Conservation (phyloP, 371 early-diverging fungal genomes). For the Mucor ambiguus region DNA sequence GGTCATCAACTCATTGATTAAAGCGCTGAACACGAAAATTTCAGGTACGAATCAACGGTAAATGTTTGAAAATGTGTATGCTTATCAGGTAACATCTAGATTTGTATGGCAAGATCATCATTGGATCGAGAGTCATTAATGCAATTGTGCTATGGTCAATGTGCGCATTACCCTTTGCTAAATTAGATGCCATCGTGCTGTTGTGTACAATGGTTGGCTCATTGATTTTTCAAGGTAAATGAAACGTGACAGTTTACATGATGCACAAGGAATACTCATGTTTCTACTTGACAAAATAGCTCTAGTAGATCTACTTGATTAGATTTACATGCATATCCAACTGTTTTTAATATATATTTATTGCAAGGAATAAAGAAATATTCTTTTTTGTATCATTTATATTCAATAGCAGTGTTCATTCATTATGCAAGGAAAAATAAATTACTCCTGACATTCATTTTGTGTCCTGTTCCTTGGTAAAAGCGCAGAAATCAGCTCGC, state of each 20-base stretch:
- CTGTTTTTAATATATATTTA: background rate
- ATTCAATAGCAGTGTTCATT: too few species aligned
- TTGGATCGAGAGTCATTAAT: slow-evolving; percentile 42
- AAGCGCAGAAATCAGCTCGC: background rate
- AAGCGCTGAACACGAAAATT: slow-evolving; percentile 49
- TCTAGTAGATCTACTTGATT: slow-evolving; percentile 22
- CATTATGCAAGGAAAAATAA: too few species aligned
- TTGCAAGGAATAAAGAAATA: background rate
- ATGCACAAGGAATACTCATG: too few species aligned
- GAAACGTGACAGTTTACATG: too few species aligned
- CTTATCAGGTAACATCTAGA: slow-evolving; percentile 22
- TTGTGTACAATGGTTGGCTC: slow-evolving; percentile 48
- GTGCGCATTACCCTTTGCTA: slow-evolving; percentile 53
- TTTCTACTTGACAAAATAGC: slow-evolving; percentile 8
- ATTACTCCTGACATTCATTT: too few species aligned
- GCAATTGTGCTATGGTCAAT: slow-evolving; percentile 48
- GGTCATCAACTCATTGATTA: slow-evolving; percentile 48
- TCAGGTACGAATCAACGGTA: slow-evolving; percentile 23
- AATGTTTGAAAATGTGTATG: background rate
- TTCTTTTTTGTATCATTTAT: background rate
- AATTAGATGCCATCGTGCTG: slow-evolving; percentile 44
- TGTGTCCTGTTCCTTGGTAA: background rate
- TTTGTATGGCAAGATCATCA: slow-evolving; percentile 50
- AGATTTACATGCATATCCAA: background rate
- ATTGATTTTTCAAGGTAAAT: slow-evolving; percentile 45